Evolutionary conservation across 2,329 filamentous ascomycete species (phyloP), one percentile per base, ranked within the genome.

Genomic region (Fusarium subglutinans): DNA sequence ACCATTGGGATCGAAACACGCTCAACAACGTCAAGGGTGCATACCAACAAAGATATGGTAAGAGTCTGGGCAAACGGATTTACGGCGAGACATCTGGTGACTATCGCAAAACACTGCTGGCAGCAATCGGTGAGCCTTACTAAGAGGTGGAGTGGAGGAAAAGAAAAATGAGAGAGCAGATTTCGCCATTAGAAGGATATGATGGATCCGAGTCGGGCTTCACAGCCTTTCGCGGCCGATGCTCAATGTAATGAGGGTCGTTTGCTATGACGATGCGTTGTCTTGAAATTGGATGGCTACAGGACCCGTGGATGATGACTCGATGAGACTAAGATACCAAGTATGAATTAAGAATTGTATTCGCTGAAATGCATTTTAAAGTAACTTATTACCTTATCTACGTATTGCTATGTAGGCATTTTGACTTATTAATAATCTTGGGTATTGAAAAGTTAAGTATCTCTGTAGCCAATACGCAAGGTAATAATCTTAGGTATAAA

Each of bases 51-150:
- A 88, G 88, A 53, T 97, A 92, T 82, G 87, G 89, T 75, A 90
- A 85, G 77, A 91, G 91, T 71, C 83, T 98, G 63, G 87, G 89
- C 17, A 86, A 86, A 63, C 87, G 94, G 54, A 93, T 98, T 78
- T 90, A 89, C 79, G 90, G 92, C 6, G 96, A 98, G 86, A 97
- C 94, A 10, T 94, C 92, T 70, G 94, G 95, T 9, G 92, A 98
- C 82, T 97, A 96, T 77, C 87, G 93, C 83, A 89, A 84, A 76
- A 83, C 96, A 78, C 87, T 98, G 89, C 83, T 97, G 73, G 94
- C 92, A n/a, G 89, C 87, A 61, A 83, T 90, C 57, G 88, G 87
- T 24, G 87, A 88, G 75, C 80, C 76, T n/a, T 75, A 56, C 33
- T 78, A 67, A 73, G 50, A n/a, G 33, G 22, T n/a, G 47, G 28